These are phyloP conservation scores for Trichoderma sp. DNA, from an alignment of 2,329 filamentous ascomycete species.

Conservation along the genomic window DNA sequence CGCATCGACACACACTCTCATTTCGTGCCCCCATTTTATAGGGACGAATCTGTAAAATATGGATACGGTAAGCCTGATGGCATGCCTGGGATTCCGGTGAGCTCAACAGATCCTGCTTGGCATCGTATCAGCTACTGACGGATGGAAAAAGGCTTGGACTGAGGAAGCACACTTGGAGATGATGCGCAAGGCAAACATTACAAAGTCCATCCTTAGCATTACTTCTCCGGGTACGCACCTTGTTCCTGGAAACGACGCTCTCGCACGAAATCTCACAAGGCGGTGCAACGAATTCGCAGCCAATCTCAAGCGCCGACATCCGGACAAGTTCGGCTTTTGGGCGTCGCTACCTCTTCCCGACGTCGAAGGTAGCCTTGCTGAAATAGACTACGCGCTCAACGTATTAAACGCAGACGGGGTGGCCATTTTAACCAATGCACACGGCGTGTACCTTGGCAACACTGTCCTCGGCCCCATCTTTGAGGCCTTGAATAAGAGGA, in stretches of 20 bases:
- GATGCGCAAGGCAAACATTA: constrained; percentile 49
- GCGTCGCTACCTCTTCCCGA: constrained; percentile 37
- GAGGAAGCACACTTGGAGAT: constrained; percentile 44
- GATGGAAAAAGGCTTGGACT: constrained; percentile 40
- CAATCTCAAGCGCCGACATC: constrained; percentile 28
- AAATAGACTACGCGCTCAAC: constrained; percentile 36
- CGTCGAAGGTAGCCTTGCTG: constrained; percentile 31
- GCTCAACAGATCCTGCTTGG: not conserved
- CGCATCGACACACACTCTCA: constrained; percentile 47
- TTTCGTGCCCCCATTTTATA: constrained; percentile 43
- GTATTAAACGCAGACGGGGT: constrained; percentile 37
- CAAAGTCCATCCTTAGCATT: constrained; percentile 52
- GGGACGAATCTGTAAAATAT: constrained; percentile 36
- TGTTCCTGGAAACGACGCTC: constrained; percentile 30
- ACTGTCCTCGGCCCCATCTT: constrained; percentile 38
- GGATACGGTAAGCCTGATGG: constrained; percentile 46
- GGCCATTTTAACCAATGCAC: constrained; percentile 39
- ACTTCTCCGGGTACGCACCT: constrained; percentile 52
- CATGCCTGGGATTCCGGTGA: constrained; percentile 45
- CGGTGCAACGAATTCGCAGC: constrained; percentile 32
- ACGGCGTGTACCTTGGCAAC: constrained; percentile 43
- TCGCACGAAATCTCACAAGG: constrained; percentile 27
- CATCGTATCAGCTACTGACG: not conserved
- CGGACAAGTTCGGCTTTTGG: constrained; percentile 39
- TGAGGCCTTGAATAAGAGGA: constrained; percentile 37